phyloP scores from a whole-genome alignment of 139 green algal species.

The Tetradesmus lagerheimii region DNA sequence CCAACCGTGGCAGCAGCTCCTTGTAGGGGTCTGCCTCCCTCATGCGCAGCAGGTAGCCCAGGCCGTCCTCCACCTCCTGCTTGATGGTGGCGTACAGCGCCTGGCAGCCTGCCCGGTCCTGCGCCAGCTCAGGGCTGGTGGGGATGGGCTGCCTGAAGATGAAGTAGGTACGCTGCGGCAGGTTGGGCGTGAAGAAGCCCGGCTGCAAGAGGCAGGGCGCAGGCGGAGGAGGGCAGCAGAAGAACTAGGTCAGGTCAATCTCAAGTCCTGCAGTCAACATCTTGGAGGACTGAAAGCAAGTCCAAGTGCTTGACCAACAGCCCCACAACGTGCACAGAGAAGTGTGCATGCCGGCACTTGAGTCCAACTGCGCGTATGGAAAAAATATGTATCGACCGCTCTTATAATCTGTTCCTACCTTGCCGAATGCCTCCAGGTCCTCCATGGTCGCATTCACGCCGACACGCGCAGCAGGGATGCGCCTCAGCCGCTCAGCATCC shows the following conservation, averaged over 20 bases:
- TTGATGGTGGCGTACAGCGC: constrained; percentile 76
- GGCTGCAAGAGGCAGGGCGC: constrained; percentile 51
- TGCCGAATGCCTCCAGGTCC: constrained; percentile 41
- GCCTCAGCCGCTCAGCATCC: background rate
- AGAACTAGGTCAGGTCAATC: background rate
- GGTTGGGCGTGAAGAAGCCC: constrained; percentile 68
- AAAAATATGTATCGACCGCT: too few relatives aligned
- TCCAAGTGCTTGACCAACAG: too few relatives aligned
- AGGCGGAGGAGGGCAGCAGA: background rate
- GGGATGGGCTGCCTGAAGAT: constrained; percentile 86
- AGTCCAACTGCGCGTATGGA: too few relatives aligned
- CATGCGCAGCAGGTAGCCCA: constrained; percentile 79
- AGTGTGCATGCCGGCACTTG: too few relatives aligned
- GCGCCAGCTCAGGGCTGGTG: constrained; percentile 55
- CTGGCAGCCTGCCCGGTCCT: constrained; percentile 68
- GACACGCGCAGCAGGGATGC: constrained; percentile 26
- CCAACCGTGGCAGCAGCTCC: constrained; percentile 72
- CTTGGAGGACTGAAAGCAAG: too few relatives aligned
- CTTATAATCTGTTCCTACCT: too few relatives aligned
- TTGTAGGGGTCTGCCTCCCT: constrained; percentile 88
- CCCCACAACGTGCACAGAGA: too few relatives aligned
- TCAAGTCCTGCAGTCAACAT: background rate
- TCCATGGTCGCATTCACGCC: constrained; percentile 46
- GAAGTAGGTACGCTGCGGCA: constrained; percentile 91
- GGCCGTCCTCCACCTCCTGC: constrained; percentile 71